Evolutionary conservation across 768 basidiomycete genomes (phyloP), one percentile per base, ranked within the genome.

Genomic region (Lepiota venenata): DNA sequence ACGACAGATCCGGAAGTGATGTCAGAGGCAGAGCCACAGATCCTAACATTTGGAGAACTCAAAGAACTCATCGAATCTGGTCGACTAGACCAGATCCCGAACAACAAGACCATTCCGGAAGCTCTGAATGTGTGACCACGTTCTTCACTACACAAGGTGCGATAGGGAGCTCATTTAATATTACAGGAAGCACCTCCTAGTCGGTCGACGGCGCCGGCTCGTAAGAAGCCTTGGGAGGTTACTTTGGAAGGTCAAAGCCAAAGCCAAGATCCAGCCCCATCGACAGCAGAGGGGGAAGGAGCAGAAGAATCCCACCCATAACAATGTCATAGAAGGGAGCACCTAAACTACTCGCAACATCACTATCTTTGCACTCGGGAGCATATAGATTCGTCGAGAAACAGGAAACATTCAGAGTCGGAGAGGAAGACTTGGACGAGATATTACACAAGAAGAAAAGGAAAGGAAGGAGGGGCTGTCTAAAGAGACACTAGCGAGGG

Each of bases 21-120:
- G 41, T 12, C 38, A 27, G 46, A 52, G 22, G 56, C 63, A 14
- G 75, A 80, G 58, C 64, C 71, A n/a, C 78, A 68, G 14, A 67
- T 75, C 22, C 69, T 91, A 55, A 81, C 81, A 0, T 86, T 92
- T 58, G 72, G 80, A 1, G 84, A 91, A 65, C 69, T 92, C 50
- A 81, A 88, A 61, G 74, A 75, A 35, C 71, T 92, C 55, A 87
- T 92, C 55, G 81, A 88, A 60, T 73, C 85, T 16, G 89, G 88
- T 15, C 81, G 77, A 58, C 79, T 81, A 3, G 86, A 88, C 58
- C 70, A 83, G 63, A 89, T 92, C 36, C 90, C 90, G 1, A 87
- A 91, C 61, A 92, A 91, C 64, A 88, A 84, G 59, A 56, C 76
- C 50, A 88, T 92, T 42, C 82, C 85, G 0, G 75, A 85, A n/a